Evolutionary conservation across 129 eudicot genomes (phyloP).

Genomic region (Erigeron canadensis): DNA sequence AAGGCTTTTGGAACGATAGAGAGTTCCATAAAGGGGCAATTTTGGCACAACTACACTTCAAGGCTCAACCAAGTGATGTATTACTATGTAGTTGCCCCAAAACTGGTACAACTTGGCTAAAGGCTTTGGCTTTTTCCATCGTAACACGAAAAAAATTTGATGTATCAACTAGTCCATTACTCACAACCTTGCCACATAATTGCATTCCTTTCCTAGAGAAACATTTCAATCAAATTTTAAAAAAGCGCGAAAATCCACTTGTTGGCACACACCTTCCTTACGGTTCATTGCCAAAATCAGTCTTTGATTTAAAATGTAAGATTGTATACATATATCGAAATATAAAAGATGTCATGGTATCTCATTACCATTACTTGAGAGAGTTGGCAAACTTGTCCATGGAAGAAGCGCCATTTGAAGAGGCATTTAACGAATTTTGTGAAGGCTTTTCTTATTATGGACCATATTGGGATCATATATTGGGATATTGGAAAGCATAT

Average conservation of each 20-base stretch:
- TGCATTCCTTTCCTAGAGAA: slow-evolving; percentile 9
- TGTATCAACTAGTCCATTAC: slow-evolving; percentile 14
- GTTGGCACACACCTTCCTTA: slow-evolving; percentile 37
- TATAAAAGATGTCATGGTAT: slow-evolving; percentile 23
- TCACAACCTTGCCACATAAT: slow-evolving; percentile 9
- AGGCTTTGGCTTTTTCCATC: slow-evolving; percentile 29
- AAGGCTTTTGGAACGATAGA: slow-evolving; percentile 31
- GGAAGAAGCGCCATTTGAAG: background rate
- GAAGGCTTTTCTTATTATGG: slow-evolving; percentile 3
- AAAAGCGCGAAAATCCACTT: background rate
- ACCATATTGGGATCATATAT: slow-evolving; percentile 14
- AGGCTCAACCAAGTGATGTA: slow-evolving; percentile 25
- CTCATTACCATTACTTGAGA: background rate
- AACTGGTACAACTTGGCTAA: slow-evolving; percentile 38
- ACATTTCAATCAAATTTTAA: background rate
- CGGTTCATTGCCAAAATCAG: slow-evolving; percentile 21
- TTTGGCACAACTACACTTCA: slow-evolving; percentile 29
- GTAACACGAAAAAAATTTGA: background rate
- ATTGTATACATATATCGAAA: slow-evolving; percentile 38
- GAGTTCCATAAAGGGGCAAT: background rate
- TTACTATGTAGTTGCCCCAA: slow-evolving; percentile 24
- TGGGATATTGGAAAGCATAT: slow-evolving; percentile 16
- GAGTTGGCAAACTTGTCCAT: background rate
- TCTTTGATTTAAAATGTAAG: slow-evolving; percentile 19
- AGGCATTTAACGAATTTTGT: background rate